Base-by-base conservation (phyloP, 306 rosid genomes). In the Purshia tridentata region DNA sequence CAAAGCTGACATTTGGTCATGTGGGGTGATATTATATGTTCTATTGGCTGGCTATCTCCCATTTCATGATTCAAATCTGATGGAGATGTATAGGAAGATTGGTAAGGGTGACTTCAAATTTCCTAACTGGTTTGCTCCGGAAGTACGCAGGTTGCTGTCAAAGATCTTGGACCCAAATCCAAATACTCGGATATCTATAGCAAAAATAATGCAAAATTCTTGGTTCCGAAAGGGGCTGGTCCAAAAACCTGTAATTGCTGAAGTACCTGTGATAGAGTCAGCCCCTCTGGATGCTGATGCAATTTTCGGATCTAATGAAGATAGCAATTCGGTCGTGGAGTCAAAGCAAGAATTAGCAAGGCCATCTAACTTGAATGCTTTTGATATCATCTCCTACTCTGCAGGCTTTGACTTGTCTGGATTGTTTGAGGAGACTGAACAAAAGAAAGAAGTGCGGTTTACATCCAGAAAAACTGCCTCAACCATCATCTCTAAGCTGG, bases 1-100 rank as follows among this genome's bases (percentile, higher is more conserved):
- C 63, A 95, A 92, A 84, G 92, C 99, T 58, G 99, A 95, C 84
- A 87, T 92, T 70, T 95, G 99, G 99, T 95, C 99, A 1, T 92
- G 97, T 45, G 99, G 99, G 67, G 99, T 95, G 84, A 77, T 95
- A 82, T 81, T 95, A 79, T 95, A 35, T 67, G 99, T 87, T 83
- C 88, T 95, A 2, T 77, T 95, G 83, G 97, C 99, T 29, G 98
- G 99, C 41, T 88, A 79, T 86, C 97, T 92, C 72, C 99, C 99
- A 8, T 95, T 95, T 80, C 93, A 81, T 5, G 97, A 95, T 77
- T 50, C 91, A 51, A 95, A 95, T 81, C 85, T 95, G 70, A 92
- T 90, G 96, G 99, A 90, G 80, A 70, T 95, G 97, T 95, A 95
- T 53, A 86, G 77, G 86, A 92, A 90, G 89, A 95, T 95, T 54